A percentile compares a stretch with the other conserved stretches of the same genome.
Conservation (phyloP, 1,284 basidiomycete species). For the Fistulina hepatica region DNA sequence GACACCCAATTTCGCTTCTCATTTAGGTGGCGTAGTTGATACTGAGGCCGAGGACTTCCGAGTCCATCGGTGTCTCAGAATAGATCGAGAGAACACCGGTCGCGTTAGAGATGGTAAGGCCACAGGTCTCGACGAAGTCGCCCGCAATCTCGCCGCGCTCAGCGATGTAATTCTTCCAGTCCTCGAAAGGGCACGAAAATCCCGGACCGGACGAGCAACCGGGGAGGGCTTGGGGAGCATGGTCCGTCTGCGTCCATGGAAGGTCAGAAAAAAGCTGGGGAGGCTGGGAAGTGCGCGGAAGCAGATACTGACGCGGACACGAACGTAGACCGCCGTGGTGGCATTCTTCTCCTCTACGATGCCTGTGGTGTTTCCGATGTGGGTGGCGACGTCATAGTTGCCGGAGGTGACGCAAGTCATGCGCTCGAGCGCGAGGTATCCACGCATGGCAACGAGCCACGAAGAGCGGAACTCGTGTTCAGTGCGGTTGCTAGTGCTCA, state of each 20-base stretch:
- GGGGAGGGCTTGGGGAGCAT: slow-evolving; percentile 29
- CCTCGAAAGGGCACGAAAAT: slow-evolving; percentile 24
- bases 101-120: slow-evolving; percentile 24
- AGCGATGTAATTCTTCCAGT: slow-evolving; percentile 24
- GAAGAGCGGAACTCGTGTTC: slow-evolving; percentile 28
- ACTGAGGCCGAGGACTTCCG: no score
- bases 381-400: slow-evolving; percentile 8
- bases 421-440: slow-evolving; percentile 31
- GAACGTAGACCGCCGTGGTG: slow-evolving; percentile 21
- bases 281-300: not conserved
- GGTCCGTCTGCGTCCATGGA: slow-evolving; percentile 22
- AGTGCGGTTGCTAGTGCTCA: slow-evolving; percentile 20
- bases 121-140: slow-evolving; percentile 29
- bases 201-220: slow-evolving; percentile 29
- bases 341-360: no score
- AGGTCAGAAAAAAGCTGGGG: no score
- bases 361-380: slow-evolving; percentile 12
- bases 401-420: slow-evolving; percentile 22
- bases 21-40: no score
- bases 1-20: no score
- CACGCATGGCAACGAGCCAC: slow-evolving; percentile 30
- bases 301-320: slow-evolving; percentile 22
- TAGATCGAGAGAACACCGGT: no score
- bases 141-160: slow-evolving; percentile 21
- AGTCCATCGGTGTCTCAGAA: no score